These are phyloP conservation scores for Arbutus unedo DNA, from an alignment of 148 eudicot species.

Conservation along the genomic window DNA sequence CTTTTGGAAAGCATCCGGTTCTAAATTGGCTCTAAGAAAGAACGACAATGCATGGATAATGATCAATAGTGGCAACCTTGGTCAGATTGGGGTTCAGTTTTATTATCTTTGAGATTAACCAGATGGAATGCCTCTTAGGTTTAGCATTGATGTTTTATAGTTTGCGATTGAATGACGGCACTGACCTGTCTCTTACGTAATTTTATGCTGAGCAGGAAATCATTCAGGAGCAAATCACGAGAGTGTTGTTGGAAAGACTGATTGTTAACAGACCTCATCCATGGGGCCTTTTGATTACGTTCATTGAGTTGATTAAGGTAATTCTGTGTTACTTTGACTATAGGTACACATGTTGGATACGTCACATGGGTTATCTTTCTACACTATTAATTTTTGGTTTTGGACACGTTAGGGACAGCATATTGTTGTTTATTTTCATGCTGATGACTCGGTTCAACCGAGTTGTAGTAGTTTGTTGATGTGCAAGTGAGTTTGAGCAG, in stretches of 20 bases:
- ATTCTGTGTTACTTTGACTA: background rate
- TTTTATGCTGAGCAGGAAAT: constrained; percentile 53
- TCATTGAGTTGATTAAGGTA: constrained; percentile 95
- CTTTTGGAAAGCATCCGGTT: background rate
- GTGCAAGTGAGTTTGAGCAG: background rate
- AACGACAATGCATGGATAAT: background rate
- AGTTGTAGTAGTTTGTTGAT: too few species aligned
- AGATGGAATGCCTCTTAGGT: background rate
- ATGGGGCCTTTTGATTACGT: constrained; percentile 92
- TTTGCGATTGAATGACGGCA: background rate
- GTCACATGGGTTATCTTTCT: background rate
- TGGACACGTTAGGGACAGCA: background rate
- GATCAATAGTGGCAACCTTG: background rate
- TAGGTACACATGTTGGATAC: too few species aligned
- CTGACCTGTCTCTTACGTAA: constrained; percentile 5
- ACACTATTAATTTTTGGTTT: background rate
- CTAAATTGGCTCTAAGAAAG: background rate
- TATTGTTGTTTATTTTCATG: background rate
- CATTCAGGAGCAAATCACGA: constrained; percentile 88
- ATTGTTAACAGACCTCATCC: constrained; percentile 94
- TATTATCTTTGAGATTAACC: background rate
- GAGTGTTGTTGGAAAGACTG: constrained; percentile 84
- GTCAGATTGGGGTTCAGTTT: constrained; percentile 1
- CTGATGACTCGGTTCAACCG: too few species aligned
- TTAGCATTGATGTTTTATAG: background rate